Percentiles rank a stretch among this genome's conserved stretches.
Conservation (phyloP, 2,329 filamentous ascomycete species). For the Sclerotinia glacialis region DNA sequence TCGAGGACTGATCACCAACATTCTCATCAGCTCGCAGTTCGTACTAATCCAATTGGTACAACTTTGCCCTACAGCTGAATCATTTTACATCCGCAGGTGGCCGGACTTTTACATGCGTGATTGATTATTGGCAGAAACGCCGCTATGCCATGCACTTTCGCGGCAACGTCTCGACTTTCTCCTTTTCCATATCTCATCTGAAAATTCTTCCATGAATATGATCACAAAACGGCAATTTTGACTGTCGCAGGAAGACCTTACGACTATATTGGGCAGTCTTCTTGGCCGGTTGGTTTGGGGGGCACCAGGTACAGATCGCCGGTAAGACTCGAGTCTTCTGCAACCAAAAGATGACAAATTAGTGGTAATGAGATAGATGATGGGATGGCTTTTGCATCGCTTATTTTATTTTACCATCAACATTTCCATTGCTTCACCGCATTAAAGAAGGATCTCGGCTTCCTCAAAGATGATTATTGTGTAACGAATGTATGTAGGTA, state of each 20-base stretch:
- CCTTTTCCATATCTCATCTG: not conserved
- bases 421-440: not conserved
- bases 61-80: constrained; percentile 24
- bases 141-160: constrained; percentile 22
- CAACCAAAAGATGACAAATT: constrained; percentile 1
- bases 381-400: not conserved
- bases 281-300: not conserved
- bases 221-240: not conserved
- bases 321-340: constrained; percentile 3
- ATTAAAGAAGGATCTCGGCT: constrained; percentile 10
- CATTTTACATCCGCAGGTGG: constrained; percentile 21
- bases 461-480: not conserved
- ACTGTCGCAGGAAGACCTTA: not conserved
- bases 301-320: not conserved
- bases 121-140: constrained; percentile 21
- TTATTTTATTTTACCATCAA: not conserved
- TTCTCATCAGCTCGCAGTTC: constrained; percentile 20
- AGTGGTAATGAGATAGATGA: constrained; percentile 9
- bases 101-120: constrained; percentile 24
- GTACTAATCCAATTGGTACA: constrained; percentile 20
- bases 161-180: constrained; percentile 17
- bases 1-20: constrained; percentile 23
- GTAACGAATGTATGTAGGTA: constrained; percentile 10
- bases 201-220: not conserved
- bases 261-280: constrained; percentile 7